Evolutionary conservation across 1,284 basidiomycete species (phyloP).

Genomic region (Papiliotrema flavescens): DNA sequence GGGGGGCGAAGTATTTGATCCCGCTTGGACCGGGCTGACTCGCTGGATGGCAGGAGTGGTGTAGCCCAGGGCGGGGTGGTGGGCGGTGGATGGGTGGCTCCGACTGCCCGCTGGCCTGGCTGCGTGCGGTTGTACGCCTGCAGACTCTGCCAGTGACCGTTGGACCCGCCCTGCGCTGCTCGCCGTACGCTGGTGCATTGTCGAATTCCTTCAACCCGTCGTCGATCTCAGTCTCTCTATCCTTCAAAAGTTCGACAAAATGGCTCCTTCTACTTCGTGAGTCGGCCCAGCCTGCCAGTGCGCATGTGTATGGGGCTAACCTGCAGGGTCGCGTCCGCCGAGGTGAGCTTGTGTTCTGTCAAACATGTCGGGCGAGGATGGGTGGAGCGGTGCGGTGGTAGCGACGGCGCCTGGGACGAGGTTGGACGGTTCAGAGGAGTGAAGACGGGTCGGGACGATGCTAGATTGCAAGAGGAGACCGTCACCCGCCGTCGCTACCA

Average conservation of each 20-base stretch:
- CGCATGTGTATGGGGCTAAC: slow-evolving; percentile 6
- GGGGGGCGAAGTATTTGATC: too few species aligned
- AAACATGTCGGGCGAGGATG: background rate
- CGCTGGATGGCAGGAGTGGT: too few species aligned
- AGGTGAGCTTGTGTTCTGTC: slow-evolving; percentile 28
- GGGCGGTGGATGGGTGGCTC: too few species aligned
- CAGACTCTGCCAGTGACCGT: background rate
- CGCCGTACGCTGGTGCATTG: slow-evolving; percentile 1
- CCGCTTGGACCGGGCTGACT: too few species aligned
- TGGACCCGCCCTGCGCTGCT: background rate
- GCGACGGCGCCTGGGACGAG: too few species aligned
- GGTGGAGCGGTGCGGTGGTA: background rate
- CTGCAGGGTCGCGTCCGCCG: slow-evolving; percentile 37
- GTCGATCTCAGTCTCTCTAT: too few species aligned
- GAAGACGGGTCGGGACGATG: background rate
- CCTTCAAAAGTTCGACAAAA: slow-evolving; percentile 16
- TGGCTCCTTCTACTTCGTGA: slow-evolving; percentile 45
- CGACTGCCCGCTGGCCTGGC: too few species aligned
- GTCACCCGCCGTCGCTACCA: background rate
- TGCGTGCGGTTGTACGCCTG: too few species aligned
- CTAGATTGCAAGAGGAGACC: background rate
- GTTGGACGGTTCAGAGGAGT: background rate
- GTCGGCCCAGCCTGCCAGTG: slow-evolving; percentile 1
- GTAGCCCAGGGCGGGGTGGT: too few species aligned
- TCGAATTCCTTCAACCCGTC: slow-evolving; percentile 18